Conservation (phyloP, 1,139 yeast genomes). For the Blastobotrys serpentis region DNA sequence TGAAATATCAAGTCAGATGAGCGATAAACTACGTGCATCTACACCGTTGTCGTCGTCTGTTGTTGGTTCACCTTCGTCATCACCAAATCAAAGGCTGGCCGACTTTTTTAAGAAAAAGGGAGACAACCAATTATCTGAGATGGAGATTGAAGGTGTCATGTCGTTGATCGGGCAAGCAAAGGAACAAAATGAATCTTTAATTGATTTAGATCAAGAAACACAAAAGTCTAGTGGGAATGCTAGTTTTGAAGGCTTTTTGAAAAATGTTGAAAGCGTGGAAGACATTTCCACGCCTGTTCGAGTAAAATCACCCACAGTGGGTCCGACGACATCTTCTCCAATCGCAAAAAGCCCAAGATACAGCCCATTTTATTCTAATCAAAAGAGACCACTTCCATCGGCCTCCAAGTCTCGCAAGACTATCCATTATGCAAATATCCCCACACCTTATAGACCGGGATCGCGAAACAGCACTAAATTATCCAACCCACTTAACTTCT, state of each 20-base stretch:
- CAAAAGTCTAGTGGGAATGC: background rate
- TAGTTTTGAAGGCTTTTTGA: background rate
- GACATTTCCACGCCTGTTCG: conserved; percentile 1
- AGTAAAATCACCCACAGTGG: conserved; percentile 1
- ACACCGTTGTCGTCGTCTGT: conserved; percentile 11
- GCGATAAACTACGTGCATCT: conserved; percentile 7
- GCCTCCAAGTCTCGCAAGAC: conserved; percentile 6
- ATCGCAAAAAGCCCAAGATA: conserved; percentile 13
- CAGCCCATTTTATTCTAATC: conserved; percentile 14
- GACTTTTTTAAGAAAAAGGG: conserved; percentile 76
- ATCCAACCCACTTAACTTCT: conserved; percentile 1
- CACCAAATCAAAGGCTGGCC: conserved; percentile 62
- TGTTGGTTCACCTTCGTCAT: too few relatives aligned
- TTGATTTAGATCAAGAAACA: conserved; percentile 12
- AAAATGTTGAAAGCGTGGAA: background rate
- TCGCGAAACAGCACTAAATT: conserved; percentile 1
- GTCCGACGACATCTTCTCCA: conserved; percentile 1
- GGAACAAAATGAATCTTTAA: conserved; percentile 37
- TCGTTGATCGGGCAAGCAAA: conserved; percentile 48
- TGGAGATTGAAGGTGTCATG: conserved; percentile 83
- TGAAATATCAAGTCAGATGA: conserved; percentile 10
- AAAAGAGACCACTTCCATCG: background rate
- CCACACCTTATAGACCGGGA: conserved; percentile 26
- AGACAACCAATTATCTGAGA: conserved; percentile 65
- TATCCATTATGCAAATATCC: conserved; percentile 22